These are phyloP conservation scores for Lepidium didymum DNA, from an alignment of 345 rosid genomes.

Conservation along the genomic window DNA sequence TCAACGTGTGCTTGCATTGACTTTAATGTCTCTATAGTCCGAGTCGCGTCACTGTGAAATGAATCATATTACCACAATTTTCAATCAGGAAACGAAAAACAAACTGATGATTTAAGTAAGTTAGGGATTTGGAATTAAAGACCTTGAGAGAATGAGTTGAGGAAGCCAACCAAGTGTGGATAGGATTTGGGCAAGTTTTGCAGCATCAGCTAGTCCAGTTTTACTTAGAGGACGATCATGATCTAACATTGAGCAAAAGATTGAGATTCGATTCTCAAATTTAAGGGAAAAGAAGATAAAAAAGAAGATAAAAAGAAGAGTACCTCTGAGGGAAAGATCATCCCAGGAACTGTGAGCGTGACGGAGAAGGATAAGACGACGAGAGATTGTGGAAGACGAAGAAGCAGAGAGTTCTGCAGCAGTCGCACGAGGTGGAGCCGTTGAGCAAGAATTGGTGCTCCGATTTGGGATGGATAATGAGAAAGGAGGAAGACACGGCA, in stretches of 20 bases:
- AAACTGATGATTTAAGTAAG: neutral
- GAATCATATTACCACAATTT: neutral
- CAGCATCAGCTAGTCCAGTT: conserved; percentile 60
- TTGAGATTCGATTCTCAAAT: neutral
- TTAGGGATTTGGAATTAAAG: neutral
- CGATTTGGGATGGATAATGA: conserved; percentile 9
- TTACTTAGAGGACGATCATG: conserved; percentile 87
- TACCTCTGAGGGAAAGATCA: conserved; percentile 61
- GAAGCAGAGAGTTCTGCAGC: neutral
- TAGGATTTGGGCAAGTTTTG: conserved; percentile 56
- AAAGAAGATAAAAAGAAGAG: neutral
- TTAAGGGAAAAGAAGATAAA: neutral
- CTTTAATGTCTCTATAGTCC: conserved; percentile 69
- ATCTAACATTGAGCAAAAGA: conserved; percentile 29
- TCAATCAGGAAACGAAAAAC: neutral
- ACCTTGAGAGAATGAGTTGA: conserved; percentile 80
- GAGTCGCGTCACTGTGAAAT: conserved; percentile 63
- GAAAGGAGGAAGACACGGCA: conserved; percentile 1
- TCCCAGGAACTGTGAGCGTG: conserved; percentile 94
- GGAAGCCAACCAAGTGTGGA: conserved; percentile 82
- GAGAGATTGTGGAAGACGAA: conserved; percentile 33
- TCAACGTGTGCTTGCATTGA: conserved; percentile 85
- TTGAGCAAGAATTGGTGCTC: conserved; percentile 1
- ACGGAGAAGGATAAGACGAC: conserved; percentile 90
- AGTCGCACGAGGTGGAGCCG: conserved; percentile 1